A percentile compares a stretch with the other conserved stretches of the same genome.
phyloP scores from a whole-genome alignment of 805 yeast species.

The Hanseniaspora guilliermondii region DNA sequence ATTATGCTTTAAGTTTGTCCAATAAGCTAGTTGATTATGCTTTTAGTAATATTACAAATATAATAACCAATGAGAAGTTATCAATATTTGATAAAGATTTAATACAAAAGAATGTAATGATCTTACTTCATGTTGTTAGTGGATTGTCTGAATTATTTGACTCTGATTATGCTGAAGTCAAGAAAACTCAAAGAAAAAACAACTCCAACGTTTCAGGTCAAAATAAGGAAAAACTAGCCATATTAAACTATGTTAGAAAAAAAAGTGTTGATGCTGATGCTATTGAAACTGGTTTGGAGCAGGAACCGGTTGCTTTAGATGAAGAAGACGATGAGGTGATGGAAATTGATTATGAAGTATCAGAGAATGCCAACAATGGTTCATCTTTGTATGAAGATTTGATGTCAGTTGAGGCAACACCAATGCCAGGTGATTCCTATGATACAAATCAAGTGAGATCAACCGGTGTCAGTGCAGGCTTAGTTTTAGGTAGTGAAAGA shows the following conservation, averaged over 20 bases:
- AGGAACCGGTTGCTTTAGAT: slow-evolving; percentile 18
- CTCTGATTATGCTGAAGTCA: slow-evolving; percentile 45
- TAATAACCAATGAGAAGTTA: slow-evolving; percentile 20
- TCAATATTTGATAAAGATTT: slow-evolving; percentile 33
- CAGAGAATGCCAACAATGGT: slow-evolving; percentile 19
- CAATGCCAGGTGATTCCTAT: slow-evolving; percentile 26
- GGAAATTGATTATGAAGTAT: slow-evolving; percentile 20
- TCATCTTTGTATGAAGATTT: slow-evolving; percentile 30
- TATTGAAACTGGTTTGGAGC: slow-evolving; percentile 22
- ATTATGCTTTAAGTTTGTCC: slow-evolving; percentile 49
- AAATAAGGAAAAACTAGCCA: slow-evolving; percentile 22
- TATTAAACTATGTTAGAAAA: slow-evolving; percentile 30
- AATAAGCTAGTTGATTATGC: slow-evolving; percentile 36
- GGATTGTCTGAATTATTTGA: slow-evolving; percentile 66
- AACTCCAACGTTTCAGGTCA: slow-evolving; percentile 16
- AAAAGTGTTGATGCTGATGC: slow-evolving; percentile 28
- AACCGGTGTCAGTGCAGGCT: slow-evolving; percentile 41
- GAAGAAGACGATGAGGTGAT: slow-evolving; percentile 21
- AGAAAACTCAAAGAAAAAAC: slow-evolving; percentile 12
- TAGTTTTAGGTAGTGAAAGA: slow-evolving; percentile 39
- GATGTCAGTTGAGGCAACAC: slow-evolving; percentile 33
- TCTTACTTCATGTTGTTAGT: slow-evolving; percentile 47
- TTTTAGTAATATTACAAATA: slow-evolving; percentile 32
- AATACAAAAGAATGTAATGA: slow-evolving; percentile 42
- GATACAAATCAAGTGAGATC: slow-evolving; percentile 20